Evolutionary conservation across 148 eudicot species (phyloP), one percentile per base, ranked within the genome.

Genomic region (Nyssa sinensis): DNA sequence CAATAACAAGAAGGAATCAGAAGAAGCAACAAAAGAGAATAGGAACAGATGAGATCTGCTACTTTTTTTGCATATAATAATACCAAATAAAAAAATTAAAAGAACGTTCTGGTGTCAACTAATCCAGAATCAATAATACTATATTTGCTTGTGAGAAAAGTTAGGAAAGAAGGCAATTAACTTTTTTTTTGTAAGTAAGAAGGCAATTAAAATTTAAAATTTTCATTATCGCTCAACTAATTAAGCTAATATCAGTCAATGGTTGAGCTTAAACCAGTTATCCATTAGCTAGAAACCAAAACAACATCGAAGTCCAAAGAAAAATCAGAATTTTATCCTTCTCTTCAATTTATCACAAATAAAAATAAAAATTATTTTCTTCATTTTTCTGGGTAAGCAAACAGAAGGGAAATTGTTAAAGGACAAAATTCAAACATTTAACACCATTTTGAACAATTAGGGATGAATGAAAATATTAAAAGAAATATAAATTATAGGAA

Each of bases 1-100:
- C 67, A 77, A 77, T 62, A 47, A 62, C 63, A 51, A 37, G 23
- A 14, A 69, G 30, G 70, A 63, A 73, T 64, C 69, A 73, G 60
- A 73, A 55, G 64, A 57, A 77, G 73, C 66, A 77, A 69, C 59
- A 30, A 57, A 64, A 7, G 47, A 47, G 73, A 44, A 33, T 7
- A 64, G 31, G 19, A 34, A 61, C 39, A 77, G 31, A 33, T 7
- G 34, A 12, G 8, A 55, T 57, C 25, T 35, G 14, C 6, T 6
- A 55, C 9, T 28, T 67, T 5, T 23, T n/a, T n/a, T 62, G 25
- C 23, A 28, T 64, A 27, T 5, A 12, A 41, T 7, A 41, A 12
- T n/a, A 60, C 11, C 16, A 25, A 72, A 34, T 58, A 24, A 55
- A 37, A 62, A 73, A 25, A 44, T 31, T 1, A 62, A 1, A 7